These are phyloP conservation scores for Xerocomellus amylosporus DNA, from an alignment of 768 basidiomycete genomes.

Conservation along the genomic window DNA sequence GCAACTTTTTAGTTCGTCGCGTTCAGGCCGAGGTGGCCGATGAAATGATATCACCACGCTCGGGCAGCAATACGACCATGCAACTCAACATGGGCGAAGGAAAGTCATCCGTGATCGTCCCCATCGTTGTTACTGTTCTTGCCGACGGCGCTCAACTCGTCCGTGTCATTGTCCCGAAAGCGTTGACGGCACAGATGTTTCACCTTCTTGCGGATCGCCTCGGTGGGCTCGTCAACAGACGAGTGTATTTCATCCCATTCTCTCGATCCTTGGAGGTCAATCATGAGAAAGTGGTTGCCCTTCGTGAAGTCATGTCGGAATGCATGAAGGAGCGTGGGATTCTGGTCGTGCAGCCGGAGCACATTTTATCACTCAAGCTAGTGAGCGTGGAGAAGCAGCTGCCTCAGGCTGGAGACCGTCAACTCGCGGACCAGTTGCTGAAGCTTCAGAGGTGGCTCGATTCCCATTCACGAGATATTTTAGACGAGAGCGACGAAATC, in stretches of 20 bases:
- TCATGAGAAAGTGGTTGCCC: conserved; percentile 12
- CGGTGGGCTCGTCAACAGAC: conserved; percentile 44
- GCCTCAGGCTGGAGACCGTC: background rate
- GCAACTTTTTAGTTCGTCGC: conserved; percentile 41
- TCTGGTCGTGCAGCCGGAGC: conserved; percentile 51
- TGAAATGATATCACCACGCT: conserved; percentile 46
- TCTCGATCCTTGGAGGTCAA: conserved; percentile 37
- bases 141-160: conserved; percentile 45
- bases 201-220: conserved; percentile 43
- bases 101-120: conserved; percentile 49
- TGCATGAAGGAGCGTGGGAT: conserved; percentile 42
- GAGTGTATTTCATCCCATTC: conserved; percentile 50
- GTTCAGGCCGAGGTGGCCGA: conserved; percentile 42
- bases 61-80: conserved; percentile 36
- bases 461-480: conserved; percentile 24
- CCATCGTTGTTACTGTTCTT: conserved; percentile 39
- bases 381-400: conserved; percentile 41
- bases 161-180: conserved; percentile 49
- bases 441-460: conserved; percentile 28
- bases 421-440: conserved; percentile 22
- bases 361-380: conserved; percentile 51
- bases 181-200: conserved; percentile 48
- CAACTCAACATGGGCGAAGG: conserved; percentile 63
- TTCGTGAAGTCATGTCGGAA: conserved; percentile 35
- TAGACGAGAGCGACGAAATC: conserved; percentile 34